Conservation (phyloP, 2,329 filamentous ascomycete species). For the Colletotrichum karsti region DNA sequence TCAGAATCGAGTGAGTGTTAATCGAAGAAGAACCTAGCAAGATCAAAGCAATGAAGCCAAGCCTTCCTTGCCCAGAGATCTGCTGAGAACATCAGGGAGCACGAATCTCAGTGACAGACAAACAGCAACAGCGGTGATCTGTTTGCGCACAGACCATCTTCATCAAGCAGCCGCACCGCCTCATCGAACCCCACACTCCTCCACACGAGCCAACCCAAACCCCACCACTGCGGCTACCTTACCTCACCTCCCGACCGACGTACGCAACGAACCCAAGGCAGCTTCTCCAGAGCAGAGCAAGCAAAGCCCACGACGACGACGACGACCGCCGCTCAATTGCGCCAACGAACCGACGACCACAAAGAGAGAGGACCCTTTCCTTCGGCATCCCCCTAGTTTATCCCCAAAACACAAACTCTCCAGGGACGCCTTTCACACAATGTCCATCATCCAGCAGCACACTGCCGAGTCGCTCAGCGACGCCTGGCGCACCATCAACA, state of each 20-base stretch:
- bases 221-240: conserved; percentile 28
- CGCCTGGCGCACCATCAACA: conserved; percentile 89
- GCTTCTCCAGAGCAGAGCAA: not conserved
- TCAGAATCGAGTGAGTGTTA: no score
- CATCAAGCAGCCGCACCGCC: conserved; percentile 20
- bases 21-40: no score
- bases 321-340: conserved; percentile 4
- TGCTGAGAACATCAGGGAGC: not conserved
- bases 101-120: no score
- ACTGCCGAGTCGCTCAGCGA: conserved; percentile 67
- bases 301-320: not conserved
- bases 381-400: not conserved
- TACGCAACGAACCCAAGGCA: not conserved
- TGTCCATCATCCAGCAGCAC: conserved; percentile 76
- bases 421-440: conserved; percentile 36
- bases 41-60: no score
- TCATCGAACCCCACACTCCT: conserved; percentile 27
- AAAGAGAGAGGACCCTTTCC: not conserved
- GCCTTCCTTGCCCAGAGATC: no score
- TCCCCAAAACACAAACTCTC: not conserved
- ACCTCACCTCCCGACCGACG: not conserved
- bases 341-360: not conserved
- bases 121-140: no score
- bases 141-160: conserved; percentile 5
- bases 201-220: conserved; percentile 18